phyloP scores from a whole-genome alignment of 768 basidiomycete species.

The Lactarius tabidus region DNA sequence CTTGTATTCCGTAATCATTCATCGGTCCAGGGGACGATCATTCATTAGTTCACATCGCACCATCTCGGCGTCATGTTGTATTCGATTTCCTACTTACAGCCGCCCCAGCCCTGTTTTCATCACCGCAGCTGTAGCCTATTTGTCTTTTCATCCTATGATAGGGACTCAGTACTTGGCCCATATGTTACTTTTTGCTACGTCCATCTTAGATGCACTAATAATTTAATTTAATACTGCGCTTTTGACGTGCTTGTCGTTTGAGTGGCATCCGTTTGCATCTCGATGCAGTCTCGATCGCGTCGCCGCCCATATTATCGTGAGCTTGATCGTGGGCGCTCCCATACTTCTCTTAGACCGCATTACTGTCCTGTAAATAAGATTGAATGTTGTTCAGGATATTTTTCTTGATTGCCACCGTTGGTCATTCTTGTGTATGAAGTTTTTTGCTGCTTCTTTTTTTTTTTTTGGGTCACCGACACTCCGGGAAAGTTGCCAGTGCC shows the following conservation, averaged over 20 bases:
- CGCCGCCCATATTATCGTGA: neutral
- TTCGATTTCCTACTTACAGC: neutral
- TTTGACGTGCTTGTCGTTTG: neutral
- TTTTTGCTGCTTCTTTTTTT: neutral
- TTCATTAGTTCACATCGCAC: constrained; percentile 8
- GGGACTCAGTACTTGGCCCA: neutral
- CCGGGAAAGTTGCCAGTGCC: neutral
- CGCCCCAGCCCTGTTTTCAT: neutral
- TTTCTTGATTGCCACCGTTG: neutral
- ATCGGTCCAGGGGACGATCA: constrained; percentile 6
- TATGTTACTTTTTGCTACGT: constrained; percentile 9
- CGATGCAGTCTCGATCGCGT: neutral
- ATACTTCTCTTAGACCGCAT: neutral
- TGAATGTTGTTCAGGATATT: neutral
- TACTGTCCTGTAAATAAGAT: too few species aligned
- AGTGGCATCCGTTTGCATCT: neutral
- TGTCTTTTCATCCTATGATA: neutral
- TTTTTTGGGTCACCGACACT: neutral
- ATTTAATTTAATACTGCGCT: constrained; percentile 14
- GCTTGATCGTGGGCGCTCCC: too few species aligned
- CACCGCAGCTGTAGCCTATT: neutral
- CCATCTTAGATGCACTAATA: neutral
- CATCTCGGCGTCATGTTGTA: constrained; percentile 12
- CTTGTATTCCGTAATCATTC: constrained; percentile 16
- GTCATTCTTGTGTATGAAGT: neutral